Evolutionary conservation across 192 early-diverging fungal species (phyloP).

Genomic region (Allomyces javanicus): DNA sequence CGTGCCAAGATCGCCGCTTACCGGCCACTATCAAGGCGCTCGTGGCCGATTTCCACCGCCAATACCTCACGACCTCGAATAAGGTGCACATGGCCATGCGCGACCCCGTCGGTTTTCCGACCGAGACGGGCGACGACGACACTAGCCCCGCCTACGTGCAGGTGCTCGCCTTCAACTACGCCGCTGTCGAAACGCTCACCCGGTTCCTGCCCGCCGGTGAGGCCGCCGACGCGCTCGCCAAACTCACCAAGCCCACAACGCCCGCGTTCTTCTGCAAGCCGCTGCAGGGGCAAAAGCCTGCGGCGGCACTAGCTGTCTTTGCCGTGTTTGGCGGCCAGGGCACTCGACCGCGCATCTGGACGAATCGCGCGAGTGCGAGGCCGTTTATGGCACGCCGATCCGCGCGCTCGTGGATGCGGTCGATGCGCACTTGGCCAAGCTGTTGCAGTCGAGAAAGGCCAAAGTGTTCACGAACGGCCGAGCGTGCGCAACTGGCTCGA

Average conservation of each 20-base stretch:
- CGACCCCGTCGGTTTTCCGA: too few species aligned
- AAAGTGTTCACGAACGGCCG: too few species aligned
- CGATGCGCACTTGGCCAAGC: constrained; percentile 37
- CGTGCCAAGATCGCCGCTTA: too few species aligned
- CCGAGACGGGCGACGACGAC: too few species aligned
- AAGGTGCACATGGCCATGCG: too few species aligned
- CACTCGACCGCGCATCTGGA: constrained; percentile 55
- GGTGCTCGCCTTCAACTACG: background rate
- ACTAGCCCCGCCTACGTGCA: too few species aligned
- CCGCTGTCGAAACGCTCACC: background rate
- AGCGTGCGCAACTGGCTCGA: constrained; percentile 68
- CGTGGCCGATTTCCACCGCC: too few species aligned
- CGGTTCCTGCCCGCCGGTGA: background rate
- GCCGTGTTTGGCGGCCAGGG: constrained; percentile 94
- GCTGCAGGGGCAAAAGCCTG: constrained; percentile 13
- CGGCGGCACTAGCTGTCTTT: constrained; percentile 6
- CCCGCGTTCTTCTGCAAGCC: constrained; percentile 3
- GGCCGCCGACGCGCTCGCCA: background rate
- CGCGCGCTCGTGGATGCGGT: constrained; percentile 46
- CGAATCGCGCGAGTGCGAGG: constrained; percentile 59
- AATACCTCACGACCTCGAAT: too few species aligned
- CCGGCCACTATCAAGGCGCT: too few species aligned
- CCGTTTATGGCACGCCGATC: constrained; percentile 57
- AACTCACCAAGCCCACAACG: background rate
- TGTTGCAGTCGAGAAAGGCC: too few species aligned